These are phyloP conservation scores for Pinus tabuliformis DNA, from an alignment of 75 land plant genomes.

Conservation along the genomic window DNA sequence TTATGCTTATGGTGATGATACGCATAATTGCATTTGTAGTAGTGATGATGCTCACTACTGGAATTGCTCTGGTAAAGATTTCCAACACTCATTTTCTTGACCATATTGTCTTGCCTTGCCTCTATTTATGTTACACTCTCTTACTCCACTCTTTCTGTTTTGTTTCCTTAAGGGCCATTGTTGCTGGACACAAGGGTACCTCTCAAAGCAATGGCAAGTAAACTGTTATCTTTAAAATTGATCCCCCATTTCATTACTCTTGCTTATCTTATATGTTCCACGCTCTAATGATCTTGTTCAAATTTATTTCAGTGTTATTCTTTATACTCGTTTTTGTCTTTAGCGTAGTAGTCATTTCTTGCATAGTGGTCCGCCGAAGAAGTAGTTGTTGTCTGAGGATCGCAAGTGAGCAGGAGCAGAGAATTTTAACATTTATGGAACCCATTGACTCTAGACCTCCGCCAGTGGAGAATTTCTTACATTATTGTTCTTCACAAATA, in stretches of 20 bases:
- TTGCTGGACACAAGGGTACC: background rate
- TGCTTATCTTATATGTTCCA: background rate
- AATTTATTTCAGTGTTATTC: background rate
- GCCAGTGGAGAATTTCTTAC: background rate
- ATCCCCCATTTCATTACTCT: background rate
- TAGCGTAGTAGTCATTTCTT: background rate
- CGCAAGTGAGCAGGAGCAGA: background rate
- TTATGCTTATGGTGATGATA: background rate
- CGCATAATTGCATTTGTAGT: background rate
- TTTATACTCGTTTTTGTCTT: background rate
- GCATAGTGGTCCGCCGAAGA: background rate
- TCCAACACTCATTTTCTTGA: background rate
- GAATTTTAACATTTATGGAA: background rate
- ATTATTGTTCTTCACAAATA: too few species aligned
- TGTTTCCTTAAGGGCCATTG: background rate
- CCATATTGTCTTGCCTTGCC: background rate
- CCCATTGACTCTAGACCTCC: background rate
- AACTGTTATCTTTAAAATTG: background rate
- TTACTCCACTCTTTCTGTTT: background rate
- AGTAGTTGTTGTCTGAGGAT: background rate
- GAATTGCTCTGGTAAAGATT: too few species aligned
- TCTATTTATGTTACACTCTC: too few species aligned
- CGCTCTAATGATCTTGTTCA: too few species aligned
- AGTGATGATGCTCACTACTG: too few species aligned
- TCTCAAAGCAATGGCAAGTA: background rate